Base-by-base conservation (phyloP, 352 stramenopile species). In the Pythium insidiosum region DNA sequence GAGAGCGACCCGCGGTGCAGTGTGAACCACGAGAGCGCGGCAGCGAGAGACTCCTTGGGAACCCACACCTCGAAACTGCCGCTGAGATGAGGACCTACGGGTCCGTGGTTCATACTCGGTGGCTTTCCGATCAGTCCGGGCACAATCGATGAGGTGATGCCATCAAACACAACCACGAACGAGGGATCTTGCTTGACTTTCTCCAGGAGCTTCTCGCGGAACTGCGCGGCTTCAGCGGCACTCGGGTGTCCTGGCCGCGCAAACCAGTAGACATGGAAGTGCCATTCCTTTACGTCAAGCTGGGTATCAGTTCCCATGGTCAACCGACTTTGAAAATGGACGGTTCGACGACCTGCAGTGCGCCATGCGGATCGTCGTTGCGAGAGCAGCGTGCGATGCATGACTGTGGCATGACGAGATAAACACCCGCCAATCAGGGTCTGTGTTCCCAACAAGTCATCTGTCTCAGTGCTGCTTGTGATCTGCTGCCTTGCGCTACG, bases 211-310 rank as follows among this genome's bases (percentile, higher is more conserved):
- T 56, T 51, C 11, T 66, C 57, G 1, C 63, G 69, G 25, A 87
- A 49, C 29, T 58, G 51, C 15, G 66, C 46, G 1, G 72, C 77
- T 22, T 82, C 64, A 22, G 56, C 51, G 18, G 51, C 64, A 30
- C 49, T 68, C 23, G 44, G 39, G 43, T 68, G 47, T 47, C 67
- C 84, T 38, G 35, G 40, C 9, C 38, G 68, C 37, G 63, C 63
- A 49, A 68, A 77, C 56, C 60, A 87, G 57, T 75, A 89, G 20
- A 66, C 65, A 55, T 89, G 77, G 51, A 89, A 88, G 38, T 87
- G 77, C 66, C 69, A 89, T 35, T 89, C 77, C 47, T 79, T 73
- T 50, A 84, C 64, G 29, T 45, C 45, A n/a, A n/a, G n/a, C n/a
- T n/a, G n/a, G n/a, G n/a, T n/a, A n/a, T n/a, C n/a, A n/a, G n/a